Base-by-base conservation (phyloP, 1,284 basidiomycete species). In the Ustilago nuda region DNA sequence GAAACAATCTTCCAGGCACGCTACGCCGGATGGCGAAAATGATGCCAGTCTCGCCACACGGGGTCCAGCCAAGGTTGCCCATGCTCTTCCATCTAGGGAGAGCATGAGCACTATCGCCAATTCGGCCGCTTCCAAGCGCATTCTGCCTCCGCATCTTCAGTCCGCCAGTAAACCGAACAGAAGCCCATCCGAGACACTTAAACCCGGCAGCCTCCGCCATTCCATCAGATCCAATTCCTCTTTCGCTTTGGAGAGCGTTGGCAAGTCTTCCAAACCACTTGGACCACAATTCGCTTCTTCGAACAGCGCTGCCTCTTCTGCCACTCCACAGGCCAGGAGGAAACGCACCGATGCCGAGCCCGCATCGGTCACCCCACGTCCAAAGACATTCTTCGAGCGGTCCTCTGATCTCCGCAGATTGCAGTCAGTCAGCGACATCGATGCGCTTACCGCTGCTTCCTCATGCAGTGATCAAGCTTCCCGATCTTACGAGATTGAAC, bases 71-170 rank as follows among this genome's bases (percentile, higher is more conserved):
- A 73, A 65, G 32, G 17, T 66, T 3, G 36, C 54, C 5, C 64
- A 61, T 3, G 43, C 61, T 27, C 8, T 68, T n/a, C 23, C 58
- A 12, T 48, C 66, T 8, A 61, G 73, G 11, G 61, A 45, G 12
- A 72, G 68, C 65, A 67, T 76, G 73, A 54, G 50, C 50, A 76
- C 68, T 65, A 76, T 76, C 57, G 72, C 73, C 27, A 76, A 76
- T 55, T 71, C 73, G 19, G 32, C 61, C 27, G 37, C 61, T 15
- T 66, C 73, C 30, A 71, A 76, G 27, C 66, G 67, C 30, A 75
- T 70, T 48, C 60, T 70, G 6, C 61, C 72, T 19, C 11, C 63
- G 13, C 72, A 75, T 37, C 60, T 66, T 12, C 64, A 71, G n/a
- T 67, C 65, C 11, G 57, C 50, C 1, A 8, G 50, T n/a, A 65